These are phyloP conservation scores for Termitomyces sp. DNA, from an alignment of 768 basidiomycete genomes.

Conservation along the genomic window DNA sequence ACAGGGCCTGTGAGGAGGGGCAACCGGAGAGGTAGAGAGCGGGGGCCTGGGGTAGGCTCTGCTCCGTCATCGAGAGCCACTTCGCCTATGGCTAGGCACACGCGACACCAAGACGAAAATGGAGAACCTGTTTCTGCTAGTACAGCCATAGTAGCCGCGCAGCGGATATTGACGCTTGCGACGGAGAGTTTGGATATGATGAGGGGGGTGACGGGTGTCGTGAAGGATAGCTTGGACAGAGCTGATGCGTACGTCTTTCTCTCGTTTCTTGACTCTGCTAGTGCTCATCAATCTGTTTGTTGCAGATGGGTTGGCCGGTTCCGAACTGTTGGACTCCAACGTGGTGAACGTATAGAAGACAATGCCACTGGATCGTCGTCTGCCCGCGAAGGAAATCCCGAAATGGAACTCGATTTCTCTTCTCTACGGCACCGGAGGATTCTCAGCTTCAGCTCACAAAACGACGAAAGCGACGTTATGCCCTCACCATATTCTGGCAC, in stretches of 20 bases:
- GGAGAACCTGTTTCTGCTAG: slow-evolving; percentile 36
- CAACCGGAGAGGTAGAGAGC: slow-evolving; percentile 36
- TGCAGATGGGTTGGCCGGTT: slow-evolving; percentile 5
- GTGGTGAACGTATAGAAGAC: slow-evolving; percentile 7
- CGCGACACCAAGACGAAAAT: slow-evolving; percentile 20
- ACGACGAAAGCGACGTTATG: slow-evolving; percentile 24
- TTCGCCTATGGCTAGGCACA: slow-evolving; percentile 22
- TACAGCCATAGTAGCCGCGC: slow-evolving; percentile 71
- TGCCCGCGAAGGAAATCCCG: background rate
- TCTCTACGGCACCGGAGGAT: slow-evolving; percentile 15
- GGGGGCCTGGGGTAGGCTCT: slow-evolving; percentile 31
- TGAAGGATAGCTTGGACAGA: slow-evolving; percentile 82
- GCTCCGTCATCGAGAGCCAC: slow-evolving; percentile 30
- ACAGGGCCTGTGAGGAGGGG: slow-evolving; percentile 29
- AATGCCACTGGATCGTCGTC: background rate
- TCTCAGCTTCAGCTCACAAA: slow-evolving; percentile 14
- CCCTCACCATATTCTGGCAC: slow-evolving; percentile 27
- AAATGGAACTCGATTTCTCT: slow-evolving; percentile 14
- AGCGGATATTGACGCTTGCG: slow-evolving; percentile 78
- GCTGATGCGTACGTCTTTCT: slow-evolving; percentile 68
- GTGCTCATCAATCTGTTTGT: background rate
- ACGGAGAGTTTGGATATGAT: slow-evolving; percentile 95
- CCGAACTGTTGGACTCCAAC: slow-evolving; percentile 1
- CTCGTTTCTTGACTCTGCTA: slow-evolving; percentile 3
- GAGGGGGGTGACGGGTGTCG: slow-evolving; percentile 81